Base-by-base conservation (phyloP, 768 basidiomycete species). In the Pleurotus eryngii region DNA sequence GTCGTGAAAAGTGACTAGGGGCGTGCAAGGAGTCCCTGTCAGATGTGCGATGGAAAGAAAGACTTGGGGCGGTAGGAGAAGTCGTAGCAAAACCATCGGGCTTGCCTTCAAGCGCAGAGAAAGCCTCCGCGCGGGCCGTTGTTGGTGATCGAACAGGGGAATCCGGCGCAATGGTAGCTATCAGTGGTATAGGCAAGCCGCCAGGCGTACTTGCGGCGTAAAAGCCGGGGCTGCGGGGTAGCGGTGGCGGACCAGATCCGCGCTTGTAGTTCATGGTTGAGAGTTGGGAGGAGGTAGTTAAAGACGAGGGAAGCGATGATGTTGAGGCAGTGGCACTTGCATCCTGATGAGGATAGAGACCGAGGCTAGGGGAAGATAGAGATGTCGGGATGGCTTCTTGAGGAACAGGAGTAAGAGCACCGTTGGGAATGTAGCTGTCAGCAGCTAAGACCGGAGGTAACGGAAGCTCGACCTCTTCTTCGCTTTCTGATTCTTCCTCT, bases 141-240 rank as follows among this genome's bases (percentile, higher is more conserved):
- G 62, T 47, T 3, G 60, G 51, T 11, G 59, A 49, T n/a, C 65
- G 60, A 27, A 59, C 61, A 22, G 74, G 74, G 3, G 75, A 71
- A 40, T 76, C 76, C 0, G 81, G 78, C 3, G 67, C 76, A 5
- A 79, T 77, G 1, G 81, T 84, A 4, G 80, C 78, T 57, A 86
- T 85, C 6, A 66, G 71, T 14, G 85, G 85, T 49, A 87, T 81
- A 0, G 78, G 72, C 24, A 80, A 62, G 0, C 76, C 76, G 12
- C 70, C 75, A 38, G 74, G 79, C 1, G 74, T 70, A 24, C 51
- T 55, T 43, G 60, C 6, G 6, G 17, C 22, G 24, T 53, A 53
- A 57, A 24, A 38, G 15, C 51, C 51, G 6, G 51, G 51, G 24
- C 51, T 53, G 20, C 51, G 51, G 14, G 51, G 51, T 39, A 53